phyloP scores from a whole-genome alignment of 2,329 filamentous ascomycete species.

The Myriosclerotinia duriaeana region DNA sequence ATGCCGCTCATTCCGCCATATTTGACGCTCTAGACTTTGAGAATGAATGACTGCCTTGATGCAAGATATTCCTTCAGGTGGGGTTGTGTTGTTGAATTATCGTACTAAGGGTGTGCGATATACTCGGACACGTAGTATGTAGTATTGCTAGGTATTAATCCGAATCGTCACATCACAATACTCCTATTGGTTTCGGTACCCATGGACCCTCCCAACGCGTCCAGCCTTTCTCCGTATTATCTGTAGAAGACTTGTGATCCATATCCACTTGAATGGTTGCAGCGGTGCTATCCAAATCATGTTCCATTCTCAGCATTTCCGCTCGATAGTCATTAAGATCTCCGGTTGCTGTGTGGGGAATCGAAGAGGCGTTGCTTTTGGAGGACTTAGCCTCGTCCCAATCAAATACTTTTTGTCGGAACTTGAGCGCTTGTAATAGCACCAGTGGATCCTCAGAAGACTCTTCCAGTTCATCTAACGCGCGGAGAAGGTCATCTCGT shows the following conservation, averaged over 20 bases:
- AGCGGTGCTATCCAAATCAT: conserved; percentile 23
- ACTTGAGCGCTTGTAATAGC: conserved; percentile 40
- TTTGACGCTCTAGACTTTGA: neutral
- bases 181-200: conserved; percentile 32
- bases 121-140: conserved; percentile 2
- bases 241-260: neutral
- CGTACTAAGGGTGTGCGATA: neutral
- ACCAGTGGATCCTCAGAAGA: conserved; percentile 26
- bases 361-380: neutral
- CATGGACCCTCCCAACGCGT: conserved; percentile 29
- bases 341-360: neutral
- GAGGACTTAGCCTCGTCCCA: conserved; percentile 11
- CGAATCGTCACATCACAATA: conserved; percentile 8
- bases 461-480: conserved; percentile 32
- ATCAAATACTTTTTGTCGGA: conserved; percentile 46
- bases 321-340: conserved; percentile 29
- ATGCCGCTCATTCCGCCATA: conserved; percentile 1
- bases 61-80: neutral
- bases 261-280: neutral
- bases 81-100: neutral
- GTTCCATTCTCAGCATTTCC: conserved; percentile 32
- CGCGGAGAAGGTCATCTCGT: conserved; percentile 32
- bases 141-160: neutral
- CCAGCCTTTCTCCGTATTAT: conserved; percentile 19
- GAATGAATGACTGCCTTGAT: neutral